Evolutionary conservation across 179 eudicot genomes (phyloP).

Genomic region (Silene coronaria): DNA sequence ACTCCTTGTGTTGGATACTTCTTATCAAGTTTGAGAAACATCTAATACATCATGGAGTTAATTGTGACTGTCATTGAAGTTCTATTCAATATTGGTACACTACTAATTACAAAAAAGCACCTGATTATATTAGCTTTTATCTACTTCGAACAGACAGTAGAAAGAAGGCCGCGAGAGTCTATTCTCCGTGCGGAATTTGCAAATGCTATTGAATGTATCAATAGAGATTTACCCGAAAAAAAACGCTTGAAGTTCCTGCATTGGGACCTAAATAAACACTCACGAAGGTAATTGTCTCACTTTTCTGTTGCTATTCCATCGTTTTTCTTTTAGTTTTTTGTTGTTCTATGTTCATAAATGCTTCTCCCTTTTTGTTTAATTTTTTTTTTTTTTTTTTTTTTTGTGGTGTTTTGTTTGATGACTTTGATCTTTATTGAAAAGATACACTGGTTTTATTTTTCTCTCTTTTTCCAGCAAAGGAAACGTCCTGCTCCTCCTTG

Average conservation of each 20-base stretch:
- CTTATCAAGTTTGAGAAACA: background rate
- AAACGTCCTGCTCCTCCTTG: conserved; percentile 57
- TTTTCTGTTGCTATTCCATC: conserved; percentile 8
- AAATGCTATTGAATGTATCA: conserved; percentile 72
- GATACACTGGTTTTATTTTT: conserved; percentile 3
- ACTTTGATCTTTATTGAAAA: conserved; percentile 1
- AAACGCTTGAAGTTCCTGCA: conserved; percentile 73
- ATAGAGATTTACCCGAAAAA: conserved; percentile 69
- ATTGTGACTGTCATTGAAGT: background rate
- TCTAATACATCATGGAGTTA: background rate
- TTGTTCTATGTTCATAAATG: background rate
- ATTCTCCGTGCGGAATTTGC: conserved; percentile 91
- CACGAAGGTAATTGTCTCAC: conserved; percentile 46
- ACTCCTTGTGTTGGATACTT: background rate
- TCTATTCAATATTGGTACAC: background rate
- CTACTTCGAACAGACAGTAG: conserved; percentile 51
- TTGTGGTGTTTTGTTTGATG: background rate
- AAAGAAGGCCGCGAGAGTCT: conserved; percentile 87
- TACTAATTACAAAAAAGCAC: background rate
- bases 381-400: too few relatives aligned
- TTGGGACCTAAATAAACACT: conserved; percentile 81
- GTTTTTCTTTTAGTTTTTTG: background rate
- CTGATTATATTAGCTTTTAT: conserved; percentile 4
- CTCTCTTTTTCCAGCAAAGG: conserved; percentile 46
- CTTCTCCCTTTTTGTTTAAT: background rate